A percentile compares a stretch with the other conserved stretches of the same genome.
phyloP scores from a whole-genome alignment of 371 early-diverging fungal species.

The Chytridium lagenaria region DNA sequence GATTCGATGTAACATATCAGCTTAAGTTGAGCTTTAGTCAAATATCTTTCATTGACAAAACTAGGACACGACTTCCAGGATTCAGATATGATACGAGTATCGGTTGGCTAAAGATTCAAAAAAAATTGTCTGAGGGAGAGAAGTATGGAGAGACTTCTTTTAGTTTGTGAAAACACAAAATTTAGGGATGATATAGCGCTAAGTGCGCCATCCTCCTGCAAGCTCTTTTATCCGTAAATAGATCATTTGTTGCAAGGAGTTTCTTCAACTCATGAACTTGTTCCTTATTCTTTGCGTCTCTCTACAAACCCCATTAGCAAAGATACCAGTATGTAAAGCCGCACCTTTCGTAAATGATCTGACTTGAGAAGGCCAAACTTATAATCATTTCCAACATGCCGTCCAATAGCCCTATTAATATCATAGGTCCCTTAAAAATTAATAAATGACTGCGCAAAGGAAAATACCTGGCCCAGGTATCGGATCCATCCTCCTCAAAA shows the following conservation, averaged over 20 bases:
- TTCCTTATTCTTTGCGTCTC: slow-evolving; percentile 42
- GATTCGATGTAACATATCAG: too few species aligned
- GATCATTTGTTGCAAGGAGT: slow-evolving; percentile 43
- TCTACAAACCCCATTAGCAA: slow-evolving; percentile 22
- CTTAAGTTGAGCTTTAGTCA: too few species aligned
- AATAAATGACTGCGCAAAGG: not conserved
- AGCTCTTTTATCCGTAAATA: slow-evolving; percentile 56
- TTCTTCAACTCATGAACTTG: slow-evolving; percentile 43
- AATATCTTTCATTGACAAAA: too few species aligned
- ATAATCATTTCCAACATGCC: slow-evolving; percentile 52
- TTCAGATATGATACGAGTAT: too few species aligned
- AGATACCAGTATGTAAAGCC: not conserved
- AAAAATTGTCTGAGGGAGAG: too few species aligned
- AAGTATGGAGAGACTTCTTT: not conserved
- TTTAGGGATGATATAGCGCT: slow-evolving; percentile 43
- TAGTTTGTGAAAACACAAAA: not conserved
- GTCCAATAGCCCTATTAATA: slow-evolving; percentile 51
- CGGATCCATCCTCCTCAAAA: slow-evolving; percentile 20
- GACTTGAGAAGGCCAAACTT: slow-evolving; percentile 48
- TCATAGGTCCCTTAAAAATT: slow-evolving; percentile 46
- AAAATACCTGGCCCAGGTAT: slow-evolving; percentile 19
- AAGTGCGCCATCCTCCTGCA: slow-evolving; percentile 55
- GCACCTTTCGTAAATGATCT: slow-evolving; percentile 41
- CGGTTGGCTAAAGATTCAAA: too few species aligned
- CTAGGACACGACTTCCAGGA: too few species aligned